A percentile compares a stretch with the other conserved stretches of the same genome.
Evolutionary conservation across 169 alveolate species (phyloP).

Genomic region (Plasmodium cynomolgi): DNA sequence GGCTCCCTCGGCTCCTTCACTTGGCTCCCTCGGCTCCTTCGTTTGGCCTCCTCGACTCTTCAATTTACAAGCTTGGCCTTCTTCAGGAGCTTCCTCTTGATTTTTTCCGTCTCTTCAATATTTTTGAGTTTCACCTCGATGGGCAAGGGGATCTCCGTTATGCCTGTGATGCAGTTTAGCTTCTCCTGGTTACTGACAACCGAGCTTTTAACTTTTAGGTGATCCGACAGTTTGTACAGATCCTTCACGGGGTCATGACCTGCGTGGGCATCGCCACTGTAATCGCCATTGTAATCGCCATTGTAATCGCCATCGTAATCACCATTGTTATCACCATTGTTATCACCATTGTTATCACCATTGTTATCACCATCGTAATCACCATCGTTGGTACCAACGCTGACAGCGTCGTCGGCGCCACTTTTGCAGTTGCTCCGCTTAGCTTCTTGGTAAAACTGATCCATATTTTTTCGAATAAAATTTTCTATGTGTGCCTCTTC

Average conservation of each 20-base stretch:
- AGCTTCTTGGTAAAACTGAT: slow-evolving; percentile 24
- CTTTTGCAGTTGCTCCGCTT: background rate
- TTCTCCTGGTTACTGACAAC: slow-evolving; percentile 15
- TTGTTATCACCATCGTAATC: background rate
- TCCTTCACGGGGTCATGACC: slow-evolving; percentile 8
- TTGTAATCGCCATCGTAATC: background rate
- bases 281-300: background rate
- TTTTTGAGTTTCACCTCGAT: slow-evolving; percentile 51
- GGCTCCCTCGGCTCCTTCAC: background rate
- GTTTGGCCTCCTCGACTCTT: background rate
- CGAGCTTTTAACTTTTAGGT: slow-evolving; percentile 42
- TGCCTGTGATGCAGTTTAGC: slow-evolving; percentile 62
- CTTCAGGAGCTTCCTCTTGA: slow-evolving; percentile 48
- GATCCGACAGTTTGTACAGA: slow-evolving; percentile 54
- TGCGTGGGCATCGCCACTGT: background rate
- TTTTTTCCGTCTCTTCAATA: slow-evolving; percentile 66
- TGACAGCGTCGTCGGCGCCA: background rate
- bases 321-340: background rate
- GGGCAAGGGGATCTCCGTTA: slow-evolving; percentile 61
- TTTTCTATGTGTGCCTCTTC: slow-evolving; percentile 67
- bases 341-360: background rate
- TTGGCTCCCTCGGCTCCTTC: background rate
- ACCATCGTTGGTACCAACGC: background rate
- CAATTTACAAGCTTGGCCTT: slow-evolving; percentile 25
- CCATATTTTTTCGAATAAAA: slow-evolving; percentile 61